Evolutionary conservation across 371 early-diverging fungal species (phyloP).

Genomic region (Paraphysoderma sedebokerense): DNA sequence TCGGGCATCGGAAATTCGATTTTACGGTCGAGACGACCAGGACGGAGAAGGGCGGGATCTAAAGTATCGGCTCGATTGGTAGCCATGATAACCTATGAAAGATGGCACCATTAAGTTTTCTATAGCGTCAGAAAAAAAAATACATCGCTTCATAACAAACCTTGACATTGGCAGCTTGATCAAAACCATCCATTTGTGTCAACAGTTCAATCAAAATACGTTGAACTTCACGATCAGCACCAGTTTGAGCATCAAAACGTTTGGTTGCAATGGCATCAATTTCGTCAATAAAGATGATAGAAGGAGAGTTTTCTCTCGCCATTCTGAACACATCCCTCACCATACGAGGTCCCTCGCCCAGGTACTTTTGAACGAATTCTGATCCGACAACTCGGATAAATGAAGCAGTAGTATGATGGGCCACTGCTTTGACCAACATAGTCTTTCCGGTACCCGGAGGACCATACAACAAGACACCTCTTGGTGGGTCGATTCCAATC

Average conservation of each 20-base stretch:
- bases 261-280: conserved; percentile 99
- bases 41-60: conserved; percentile 97
- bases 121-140: too few species aligned
- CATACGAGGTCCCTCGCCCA: conserved; percentile 99
- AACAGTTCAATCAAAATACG: conserved; percentile 97
- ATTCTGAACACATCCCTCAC: conserved; percentile 98
- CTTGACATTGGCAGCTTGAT: conserved; percentile 96
- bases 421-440: conserved; percentile 99
- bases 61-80: conserved; percentile 99
- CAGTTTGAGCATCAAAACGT: conserved; percentile 99
- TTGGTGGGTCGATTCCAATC: conserved; percentile 99
- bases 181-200: conserved; percentile 99
- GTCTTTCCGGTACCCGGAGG: conserved; percentile 98
- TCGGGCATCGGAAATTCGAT: conserved; percentile 99
- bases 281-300: conserved; percentile 99
- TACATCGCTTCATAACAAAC: conserved; percentile 12
- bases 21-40: conserved; percentile 98
- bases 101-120: too few species aligned
- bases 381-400: conserved; percentile 99
- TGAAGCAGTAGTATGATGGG: conserved; percentile 97
- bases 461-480: conserved; percentile 97
- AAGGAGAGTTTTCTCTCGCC: conserved; percentile 97
- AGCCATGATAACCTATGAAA: conserved; percentile 94
- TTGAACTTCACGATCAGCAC: conserved; percentile 99
- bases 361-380: conserved; percentile 99